These are phyloP conservation scores for Juglanconis juglandina DNA, from an alignment of 2,329 filamentous ascomycete species.

Conservation along the genomic window DNA sequence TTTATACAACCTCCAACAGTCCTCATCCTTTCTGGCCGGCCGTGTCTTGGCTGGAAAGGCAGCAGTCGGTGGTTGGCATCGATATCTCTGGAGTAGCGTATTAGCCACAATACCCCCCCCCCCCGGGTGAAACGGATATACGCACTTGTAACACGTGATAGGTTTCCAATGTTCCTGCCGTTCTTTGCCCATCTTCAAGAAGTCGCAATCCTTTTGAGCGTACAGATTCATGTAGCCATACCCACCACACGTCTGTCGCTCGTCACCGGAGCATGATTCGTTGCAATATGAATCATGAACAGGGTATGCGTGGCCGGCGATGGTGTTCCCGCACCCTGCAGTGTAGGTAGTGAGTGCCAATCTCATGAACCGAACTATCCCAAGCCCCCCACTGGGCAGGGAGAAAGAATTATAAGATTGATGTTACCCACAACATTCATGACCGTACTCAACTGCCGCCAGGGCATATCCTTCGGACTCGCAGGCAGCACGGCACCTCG, in stretches of 20 bases:
- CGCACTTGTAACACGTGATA: background rate
- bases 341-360: background rate
- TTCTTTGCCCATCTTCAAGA: background rate
- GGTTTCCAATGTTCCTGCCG: no score
- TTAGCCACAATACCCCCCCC: background rate
- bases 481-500: background rate
- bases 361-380: background rate
- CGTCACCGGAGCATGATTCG: background rate
- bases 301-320: background rate
- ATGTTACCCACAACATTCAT: slow-evolving; percentile 6
- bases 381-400: background rate
- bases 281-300: slow-evolving; percentile 1
- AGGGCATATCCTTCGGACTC: slow-evolving; percentile 5
- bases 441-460: slow-evolving; percentile 9
- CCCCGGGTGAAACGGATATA: background rate
- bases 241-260: background rate
- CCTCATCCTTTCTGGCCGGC: background rate
- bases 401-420: background rate
- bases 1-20: background rate
- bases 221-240: slow-evolving; percentile 4
- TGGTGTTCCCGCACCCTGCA: slow-evolving; percentile 8
- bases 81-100: background rate
- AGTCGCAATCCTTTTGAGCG: background rate
- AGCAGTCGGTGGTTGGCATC: background rate
- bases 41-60: background rate